Conservation (phyloP, 106 monocot genomes). For the Agapanthus africanus region DNA sequence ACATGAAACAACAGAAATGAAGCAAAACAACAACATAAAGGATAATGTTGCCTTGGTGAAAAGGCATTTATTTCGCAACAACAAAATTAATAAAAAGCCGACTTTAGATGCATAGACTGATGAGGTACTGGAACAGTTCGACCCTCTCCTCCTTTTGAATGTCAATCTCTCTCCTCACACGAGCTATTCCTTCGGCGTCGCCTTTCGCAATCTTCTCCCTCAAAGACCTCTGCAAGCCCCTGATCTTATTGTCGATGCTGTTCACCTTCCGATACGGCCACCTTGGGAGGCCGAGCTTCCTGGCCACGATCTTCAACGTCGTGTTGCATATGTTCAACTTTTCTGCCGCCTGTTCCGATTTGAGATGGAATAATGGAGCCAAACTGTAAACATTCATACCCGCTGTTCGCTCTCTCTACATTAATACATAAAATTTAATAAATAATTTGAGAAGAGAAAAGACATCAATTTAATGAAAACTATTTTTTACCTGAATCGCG, state of each 20-base stretch:
- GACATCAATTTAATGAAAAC: no score
- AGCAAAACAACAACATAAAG: no score
- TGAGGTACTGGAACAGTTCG: background rate
- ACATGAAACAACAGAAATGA: no score
- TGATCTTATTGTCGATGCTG: background rate
- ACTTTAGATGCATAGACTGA: no score
- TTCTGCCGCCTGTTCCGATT: background rate
- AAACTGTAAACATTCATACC: background rate
- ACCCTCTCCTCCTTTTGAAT: background rate
- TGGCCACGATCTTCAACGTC: background rate
- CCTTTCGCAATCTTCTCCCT: background rate
- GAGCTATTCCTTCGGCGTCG: background rate
- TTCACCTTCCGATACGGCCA: background rate
- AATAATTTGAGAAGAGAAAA: no score
- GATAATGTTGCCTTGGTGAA: no score
- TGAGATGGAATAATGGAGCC: background rate
- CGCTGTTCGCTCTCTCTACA: background rate
- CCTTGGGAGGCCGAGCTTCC: background rate
- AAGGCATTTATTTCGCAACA: no score
- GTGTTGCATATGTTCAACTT: background rate
- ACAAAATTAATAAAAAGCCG: no score
- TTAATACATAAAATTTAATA: no score
- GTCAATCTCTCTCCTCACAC: background rate
- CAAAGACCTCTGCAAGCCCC: background rate
- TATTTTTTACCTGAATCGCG: no score